A percentile compares a stretch with the other conserved stretches of the same genome.
These are phyloP conservation scores for Hypomyces perniciosus DNA, from an alignment of 2,329 filamentous ascomycete genomes.

Conservation along the genomic window DNA sequence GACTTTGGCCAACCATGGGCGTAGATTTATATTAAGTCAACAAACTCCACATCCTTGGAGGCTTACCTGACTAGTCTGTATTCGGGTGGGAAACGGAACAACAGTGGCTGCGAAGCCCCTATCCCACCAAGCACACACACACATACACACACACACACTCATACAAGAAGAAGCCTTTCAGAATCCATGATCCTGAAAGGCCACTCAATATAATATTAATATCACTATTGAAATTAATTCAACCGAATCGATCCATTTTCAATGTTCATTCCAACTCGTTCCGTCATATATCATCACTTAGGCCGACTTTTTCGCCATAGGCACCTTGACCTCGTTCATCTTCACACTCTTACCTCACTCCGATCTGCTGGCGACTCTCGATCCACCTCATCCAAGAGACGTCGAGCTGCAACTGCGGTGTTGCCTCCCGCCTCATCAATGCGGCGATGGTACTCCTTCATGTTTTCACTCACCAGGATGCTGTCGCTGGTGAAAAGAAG, in stretches of 20 bases:
- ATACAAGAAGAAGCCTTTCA: too few species aligned
- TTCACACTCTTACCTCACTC: constrained; percentile 2
- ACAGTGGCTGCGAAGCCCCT: neutral
- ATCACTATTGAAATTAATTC: too few species aligned
- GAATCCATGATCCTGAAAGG: too few species aligned
- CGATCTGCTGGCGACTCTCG: neutral
- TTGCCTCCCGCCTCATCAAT: constrained; percentile 18
- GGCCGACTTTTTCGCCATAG: neutral
- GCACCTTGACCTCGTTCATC: constrained; percentile 2
- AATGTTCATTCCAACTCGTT: neutral
- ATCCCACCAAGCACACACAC: too few species aligned
- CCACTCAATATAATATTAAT: too few species aligned
- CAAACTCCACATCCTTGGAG: neutral
- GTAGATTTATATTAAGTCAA: neutral
- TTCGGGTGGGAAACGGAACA: neutral
- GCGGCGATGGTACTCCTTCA: constrained; percentile 29
- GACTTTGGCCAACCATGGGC: constrained; percentile 5
- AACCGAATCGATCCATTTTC: too few species aligned
- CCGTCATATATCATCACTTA: neutral
- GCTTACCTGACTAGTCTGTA: neutral
- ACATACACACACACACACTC: too few species aligned
- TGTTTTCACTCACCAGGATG: constrained; percentile 38
- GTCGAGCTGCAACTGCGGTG: constrained; percentile 16
- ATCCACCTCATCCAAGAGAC: constrained; percentile 19
- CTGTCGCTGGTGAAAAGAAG: constrained; percentile 43